phyloP scores from a whole-genome alignment of 805 yeast genomes.

The Tetrapisispora taiwanensis region DNA sequence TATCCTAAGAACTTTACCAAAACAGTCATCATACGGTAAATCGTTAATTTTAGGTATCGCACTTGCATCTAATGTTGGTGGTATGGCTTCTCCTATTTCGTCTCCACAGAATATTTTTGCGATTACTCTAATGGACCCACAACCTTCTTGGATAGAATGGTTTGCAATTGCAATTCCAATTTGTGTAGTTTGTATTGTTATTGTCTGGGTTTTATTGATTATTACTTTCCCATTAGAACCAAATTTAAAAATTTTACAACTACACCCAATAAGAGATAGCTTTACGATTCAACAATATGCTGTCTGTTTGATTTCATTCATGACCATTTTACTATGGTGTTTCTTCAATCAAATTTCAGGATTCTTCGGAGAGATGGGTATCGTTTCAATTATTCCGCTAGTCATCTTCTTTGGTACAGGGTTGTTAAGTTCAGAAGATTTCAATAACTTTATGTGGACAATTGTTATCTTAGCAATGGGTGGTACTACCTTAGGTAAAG shows the following conservation, averaged over 20 bases:
- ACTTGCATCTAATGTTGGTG: slow-evolving; percentile 85
- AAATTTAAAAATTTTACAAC: slow-evolving; percentile 35
- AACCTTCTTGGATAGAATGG: slow-evolving; percentile 88
- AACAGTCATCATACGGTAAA: slow-evolving; percentile 66
- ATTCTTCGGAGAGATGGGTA: slow-evolving; percentile 92
- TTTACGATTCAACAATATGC: slow-evolving; percentile 69
- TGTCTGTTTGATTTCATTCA: slow-evolving; percentile 52
- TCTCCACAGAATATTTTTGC: slow-evolving; percentile 95
- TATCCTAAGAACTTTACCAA: slow-evolving; percentile 70
- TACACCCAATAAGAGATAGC: slow-evolving; percentile 48
- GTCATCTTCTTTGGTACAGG: slow-evolving; percentile 92
- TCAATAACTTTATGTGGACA: slow-evolving; percentile 94
- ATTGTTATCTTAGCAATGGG: slow-evolving; percentile 96
- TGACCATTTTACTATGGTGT: slow-evolving; percentile 85
- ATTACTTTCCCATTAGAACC: slow-evolving; percentile 47
- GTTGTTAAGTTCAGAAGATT: slow-evolving; percentile 74
- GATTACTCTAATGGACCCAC: slow-evolving; percentile 75
- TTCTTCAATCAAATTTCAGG: slow-evolving; percentile 63
- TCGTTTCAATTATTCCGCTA: slow-evolving; percentile 81
- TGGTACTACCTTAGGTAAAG: slow-evolving; percentile 90
- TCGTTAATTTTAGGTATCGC: slow-evolving; percentile 88
- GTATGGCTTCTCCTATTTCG: slow-evolving; percentile 95
- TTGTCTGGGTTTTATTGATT: slow-evolving; percentile 65
- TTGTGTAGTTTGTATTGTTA: slow-evolving; percentile 46
- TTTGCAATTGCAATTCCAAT: slow-evolving; percentile 82